phyloP scores from a whole-genome alignment of 2,329 filamentous ascomycete species.

The Lecanicillium sp. region DNA sequence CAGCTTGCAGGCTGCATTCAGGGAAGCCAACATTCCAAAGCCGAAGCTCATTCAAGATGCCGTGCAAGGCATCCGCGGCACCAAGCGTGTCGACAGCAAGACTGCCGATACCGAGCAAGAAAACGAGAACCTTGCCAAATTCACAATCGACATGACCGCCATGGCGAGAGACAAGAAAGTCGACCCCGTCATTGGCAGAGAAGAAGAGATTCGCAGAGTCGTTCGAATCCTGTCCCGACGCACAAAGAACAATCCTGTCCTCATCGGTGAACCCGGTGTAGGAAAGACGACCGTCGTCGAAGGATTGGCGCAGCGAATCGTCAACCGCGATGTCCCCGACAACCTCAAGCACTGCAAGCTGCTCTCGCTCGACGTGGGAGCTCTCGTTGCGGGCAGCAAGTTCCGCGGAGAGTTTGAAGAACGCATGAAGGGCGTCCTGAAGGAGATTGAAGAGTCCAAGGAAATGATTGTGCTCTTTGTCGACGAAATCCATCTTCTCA shows the following conservation, averaged over 20 bases:
- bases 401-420: constrained; percentile 98
- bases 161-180: constrained; percentile 97
- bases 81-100: constrained; percentile 88
- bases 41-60: constrained; percentile 83
- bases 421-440: constrained; percentile 97
- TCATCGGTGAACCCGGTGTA: constrained; percentile 96
- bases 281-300: constrained; percentile 98
- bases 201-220: constrained; percentile 90
- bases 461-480: constrained; percentile 98
- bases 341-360: constrained; percentile 91
- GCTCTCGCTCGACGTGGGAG: constrained; percentile 90
- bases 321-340: constrained; percentile 93
- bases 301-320: constrained; percentile 88
- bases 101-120: constrained; percentile 89
- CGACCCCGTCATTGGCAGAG: constrained; percentile 91
- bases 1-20: constrained; percentile 64
- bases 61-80: constrained; percentile 86
- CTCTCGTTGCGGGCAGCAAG: constrained; percentile 93
- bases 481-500: constrained; percentile 96
- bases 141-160: constrained; percentile 96
- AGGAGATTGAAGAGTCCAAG: constrained; percentile 90
- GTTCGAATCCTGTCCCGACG: constrained; percentile 85
- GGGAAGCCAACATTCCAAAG: constrained; percentile 87
- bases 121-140: constrained; percentile 93
- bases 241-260: constrained; percentile 97